Evolutionary conservation across 331 rosid species (phyloP).

Genomic region (Rosa hybrid): DNA sequence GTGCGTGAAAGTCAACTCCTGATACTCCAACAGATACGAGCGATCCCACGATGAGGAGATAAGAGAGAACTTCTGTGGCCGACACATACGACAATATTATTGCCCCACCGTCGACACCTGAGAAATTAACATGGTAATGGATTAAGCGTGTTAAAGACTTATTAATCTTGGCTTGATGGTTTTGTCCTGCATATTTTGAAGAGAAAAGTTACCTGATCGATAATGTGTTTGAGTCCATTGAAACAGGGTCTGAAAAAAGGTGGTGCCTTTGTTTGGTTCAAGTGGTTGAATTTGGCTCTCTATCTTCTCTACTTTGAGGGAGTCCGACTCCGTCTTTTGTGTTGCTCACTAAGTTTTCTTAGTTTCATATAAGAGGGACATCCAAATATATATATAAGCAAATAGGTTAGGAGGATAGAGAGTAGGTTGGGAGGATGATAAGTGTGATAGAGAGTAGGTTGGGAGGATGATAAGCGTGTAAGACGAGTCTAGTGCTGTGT

Average conservation of each 20-base stretch:
- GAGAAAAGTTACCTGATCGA: conserved; percentile 44
- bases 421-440: too few species aligned
- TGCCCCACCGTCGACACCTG: conserved; percentile 40
- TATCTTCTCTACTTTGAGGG: conserved; percentile 29
- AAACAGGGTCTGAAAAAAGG: conserved; percentile 60
- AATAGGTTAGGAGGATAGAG: neutral
- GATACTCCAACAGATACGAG: too few species aligned
- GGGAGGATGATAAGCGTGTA: too few species aligned
- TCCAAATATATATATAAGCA: neutral
- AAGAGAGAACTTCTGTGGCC: too few species aligned
- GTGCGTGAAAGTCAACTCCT: too few species aligned
- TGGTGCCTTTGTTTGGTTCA: conserved; percentile 40
- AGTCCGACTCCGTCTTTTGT: neutral
- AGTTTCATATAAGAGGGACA: neutral
- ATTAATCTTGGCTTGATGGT: neutral
- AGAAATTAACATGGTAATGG: neutral
- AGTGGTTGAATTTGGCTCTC: conserved; percentile 46
- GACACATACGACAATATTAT: too few species aligned
- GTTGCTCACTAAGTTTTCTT: neutral
- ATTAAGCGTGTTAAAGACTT: too few species aligned
- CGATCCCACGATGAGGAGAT: too few species aligned
- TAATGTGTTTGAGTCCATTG: conserved; percentile 73
- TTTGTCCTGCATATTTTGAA: neutral
- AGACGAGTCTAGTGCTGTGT: conserved; percentile 42
- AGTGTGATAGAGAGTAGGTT: too few species aligned